A percentile compares a stretch with the other conserved stretches of the same genome.
phyloP scores from a whole-genome alignment of 208 protist species.

The Leptomonas pyrrhocoris region DNA sequence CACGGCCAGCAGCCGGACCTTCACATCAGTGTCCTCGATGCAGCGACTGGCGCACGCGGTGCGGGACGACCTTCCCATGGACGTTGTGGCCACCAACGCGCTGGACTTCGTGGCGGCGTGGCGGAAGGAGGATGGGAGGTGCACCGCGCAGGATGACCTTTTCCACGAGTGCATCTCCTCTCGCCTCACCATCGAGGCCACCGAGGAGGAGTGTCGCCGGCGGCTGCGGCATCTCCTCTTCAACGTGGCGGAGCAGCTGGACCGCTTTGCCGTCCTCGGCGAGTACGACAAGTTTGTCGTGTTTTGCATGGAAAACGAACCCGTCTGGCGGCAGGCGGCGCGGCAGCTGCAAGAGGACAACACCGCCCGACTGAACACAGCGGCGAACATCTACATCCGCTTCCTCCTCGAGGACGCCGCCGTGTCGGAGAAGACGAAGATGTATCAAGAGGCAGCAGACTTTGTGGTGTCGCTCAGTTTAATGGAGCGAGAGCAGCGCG shows the following conservation, averaged over 20 bases:
- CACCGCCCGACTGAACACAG: conserved; percentile 48
- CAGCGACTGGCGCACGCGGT: conserved; percentile 9
- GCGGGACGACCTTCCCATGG: background rate
- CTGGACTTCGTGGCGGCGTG: conserved; percentile 31
- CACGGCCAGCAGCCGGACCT: conserved; percentile 6
- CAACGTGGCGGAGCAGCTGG: conserved; percentile 29
- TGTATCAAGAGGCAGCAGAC: conserved; percentile 49
- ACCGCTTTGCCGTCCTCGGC: conserved; percentile 24
- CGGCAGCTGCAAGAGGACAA: conserved; percentile 34
- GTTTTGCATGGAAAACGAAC: conserved; percentile 47
- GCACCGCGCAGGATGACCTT: conserved; percentile 28
- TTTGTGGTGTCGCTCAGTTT: conserved; percentile 50
- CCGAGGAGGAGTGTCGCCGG: conserved; percentile 38
- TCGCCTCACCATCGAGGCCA: conserved; percentile 15
- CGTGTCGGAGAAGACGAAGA: conserved; percentile 32
- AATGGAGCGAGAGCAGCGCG: conserved; percentile 46
- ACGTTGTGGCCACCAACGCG: conserved; percentile 20
- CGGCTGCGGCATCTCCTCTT: conserved; percentile 34
- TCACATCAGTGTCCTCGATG: conserved; percentile 16
- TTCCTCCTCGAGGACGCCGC: conserved; percentile 42
- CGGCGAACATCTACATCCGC: conserved; percentile 52
- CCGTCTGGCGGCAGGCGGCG: conserved; percentile 49
- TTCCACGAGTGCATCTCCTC: conserved; percentile 29
- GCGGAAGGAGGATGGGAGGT: conserved; percentile 9
- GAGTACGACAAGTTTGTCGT: conserved; percentile 49